A percentile compares a stretch with the other conserved stretches of the same genome.
These are phyloP conservation scores for Fusarium pseudocircinatum DNA, from an alignment of 2,329 filamentous ascomycete genomes.

Conservation along the genomic window DNA sequence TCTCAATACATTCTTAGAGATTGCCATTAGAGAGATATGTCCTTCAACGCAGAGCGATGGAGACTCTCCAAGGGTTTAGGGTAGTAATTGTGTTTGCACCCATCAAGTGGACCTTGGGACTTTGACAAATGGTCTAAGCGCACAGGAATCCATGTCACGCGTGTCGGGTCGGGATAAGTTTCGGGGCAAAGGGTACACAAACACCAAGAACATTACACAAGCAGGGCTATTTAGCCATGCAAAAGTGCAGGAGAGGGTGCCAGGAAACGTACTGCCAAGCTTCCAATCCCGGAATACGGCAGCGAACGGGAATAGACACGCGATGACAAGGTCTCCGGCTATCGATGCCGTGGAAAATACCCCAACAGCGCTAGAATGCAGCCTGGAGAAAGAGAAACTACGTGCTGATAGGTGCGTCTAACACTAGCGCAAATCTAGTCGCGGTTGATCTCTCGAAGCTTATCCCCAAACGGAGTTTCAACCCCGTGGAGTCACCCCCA, in stretches of 20 bases:
- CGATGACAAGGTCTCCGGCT: neutral
- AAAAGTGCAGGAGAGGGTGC: neutral
- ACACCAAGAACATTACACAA: no score
- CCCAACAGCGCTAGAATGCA: neutral
- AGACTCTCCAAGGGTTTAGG: neutral
- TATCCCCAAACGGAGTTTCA: neutral
- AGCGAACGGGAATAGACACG: neutral
- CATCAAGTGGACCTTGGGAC: neutral
- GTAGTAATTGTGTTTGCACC: neutral
- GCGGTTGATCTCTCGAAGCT: neutral
- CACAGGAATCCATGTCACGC: neutral
- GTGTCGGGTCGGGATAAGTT: no score
- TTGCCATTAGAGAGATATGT: no score
- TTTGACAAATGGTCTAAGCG: neutral
- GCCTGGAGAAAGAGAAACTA: neutral
- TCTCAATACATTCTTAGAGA: neutral
- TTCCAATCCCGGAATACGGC: neutral
- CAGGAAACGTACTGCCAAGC: neutral
- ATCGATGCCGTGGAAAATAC: neutral
- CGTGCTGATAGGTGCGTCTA: neutral
- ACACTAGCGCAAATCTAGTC: neutral
- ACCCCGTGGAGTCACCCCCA: neutral
- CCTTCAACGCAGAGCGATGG: no score
- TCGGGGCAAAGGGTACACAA: neutral
- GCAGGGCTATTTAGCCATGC: neutral